Evolutionary conservation across 768 basidiomycete genomes (phyloP), one percentile per base, ranked within the genome.

Genomic region (Antrodiella citrinella): DNA sequence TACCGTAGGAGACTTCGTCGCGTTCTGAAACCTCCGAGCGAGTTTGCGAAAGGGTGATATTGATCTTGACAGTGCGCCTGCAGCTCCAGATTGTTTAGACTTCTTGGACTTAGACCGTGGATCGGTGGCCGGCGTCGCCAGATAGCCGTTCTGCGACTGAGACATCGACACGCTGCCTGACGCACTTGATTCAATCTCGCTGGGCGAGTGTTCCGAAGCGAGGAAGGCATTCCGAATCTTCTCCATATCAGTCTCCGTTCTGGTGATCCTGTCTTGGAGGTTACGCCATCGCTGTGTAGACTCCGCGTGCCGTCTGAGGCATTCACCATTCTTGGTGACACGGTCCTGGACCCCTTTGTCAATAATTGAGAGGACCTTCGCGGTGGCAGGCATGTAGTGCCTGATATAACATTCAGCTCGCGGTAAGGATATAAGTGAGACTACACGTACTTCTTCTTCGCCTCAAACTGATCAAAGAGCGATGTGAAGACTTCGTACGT

Each of bases 301-400:
- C 60, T 96, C 94, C 2, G 87, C 86, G 63, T 91, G 90, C 57
- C 91, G 74, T 53, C 94, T 77, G 45, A 98, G 68, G 26, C 91
- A 91, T 69, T 97, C 95, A 1, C 95, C 95, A 55, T 97, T 98
- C 77, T 92, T 94, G 19, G 94, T 97, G 4, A 92, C 85, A 49
- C 94, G 81, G 55, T 96, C 93, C 50, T 81, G 80, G 23, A 97
- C 87, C 21, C 93, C 93, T 66, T 91, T 96, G 65, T 92, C 91
- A 59, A 98, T 86, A 58, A 96, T 93, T 21, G 86, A 81, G 21
- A 98, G 75, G 44, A 95, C 93, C 62, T 95, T 93, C 4, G 83
- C 86, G 3, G 89, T 89, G 30, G 92, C 91, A 1, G 95, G 96
- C 70, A 91, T 83, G 64, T 98, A 98, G 65, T 96, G 92, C 62